Conservation (phyloP, 2,329 filamentous ascomycete species). For the Aspergillus cejpii region DNA sequence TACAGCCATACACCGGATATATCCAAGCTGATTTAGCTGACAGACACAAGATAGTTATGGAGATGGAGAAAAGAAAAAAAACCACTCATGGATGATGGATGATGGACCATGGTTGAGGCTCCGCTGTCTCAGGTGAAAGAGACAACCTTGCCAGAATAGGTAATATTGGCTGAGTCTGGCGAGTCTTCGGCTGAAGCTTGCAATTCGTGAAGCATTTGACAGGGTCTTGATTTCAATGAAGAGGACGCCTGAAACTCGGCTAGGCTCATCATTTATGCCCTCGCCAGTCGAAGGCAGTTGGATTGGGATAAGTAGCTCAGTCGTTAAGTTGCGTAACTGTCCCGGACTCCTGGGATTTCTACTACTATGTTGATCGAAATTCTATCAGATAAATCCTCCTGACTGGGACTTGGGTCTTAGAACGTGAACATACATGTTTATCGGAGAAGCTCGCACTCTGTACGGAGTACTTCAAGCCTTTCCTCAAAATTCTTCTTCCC, state of each 20-base stretch:
- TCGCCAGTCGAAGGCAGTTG: no score
- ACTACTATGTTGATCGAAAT: no score
- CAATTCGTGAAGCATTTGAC: background rate
- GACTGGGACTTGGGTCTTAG: no score
- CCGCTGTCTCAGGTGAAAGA: constrained; percentile 18
- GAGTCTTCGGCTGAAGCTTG: constrained; percentile 14
- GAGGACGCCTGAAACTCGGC: background rate
- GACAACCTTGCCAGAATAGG: constrained; percentile 19
- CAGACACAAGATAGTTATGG: constrained; percentile 3
- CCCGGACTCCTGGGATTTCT: no score
- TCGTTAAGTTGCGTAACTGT: no score
- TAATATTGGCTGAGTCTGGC: constrained; percentile 21
- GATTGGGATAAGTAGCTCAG: no score
- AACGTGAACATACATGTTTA: no score
- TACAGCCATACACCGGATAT: background rate
- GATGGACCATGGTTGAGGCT: constrained; percentile 26
- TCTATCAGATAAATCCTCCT: no score
- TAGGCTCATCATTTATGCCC: background rate
- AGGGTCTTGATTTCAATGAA: background rate
- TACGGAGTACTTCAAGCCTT: no score
- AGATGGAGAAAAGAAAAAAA: constrained; percentile 6
- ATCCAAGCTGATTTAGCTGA: background rate
- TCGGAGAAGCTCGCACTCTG: no score
- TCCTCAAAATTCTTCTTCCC: background rate
- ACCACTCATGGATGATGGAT: no score